These are phyloP conservation scores for Eucalyptus albens DNA, from an alignment of 345 rosid genomes.

Conservation along the genomic window DNA sequence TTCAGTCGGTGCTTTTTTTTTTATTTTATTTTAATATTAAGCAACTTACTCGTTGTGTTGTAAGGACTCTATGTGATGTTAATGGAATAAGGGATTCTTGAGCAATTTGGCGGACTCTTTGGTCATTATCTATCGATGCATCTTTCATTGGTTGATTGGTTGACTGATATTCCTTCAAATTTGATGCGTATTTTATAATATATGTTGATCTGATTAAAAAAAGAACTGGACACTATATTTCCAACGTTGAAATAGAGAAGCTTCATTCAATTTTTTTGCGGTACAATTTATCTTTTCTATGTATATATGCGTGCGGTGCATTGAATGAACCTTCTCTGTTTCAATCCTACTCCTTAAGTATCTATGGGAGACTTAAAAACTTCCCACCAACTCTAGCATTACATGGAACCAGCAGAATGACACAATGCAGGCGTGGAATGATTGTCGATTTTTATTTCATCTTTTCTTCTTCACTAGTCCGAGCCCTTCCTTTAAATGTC, in stretches of 20 bases:
- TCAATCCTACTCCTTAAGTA: not conserved
- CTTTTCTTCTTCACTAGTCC: not conserved
- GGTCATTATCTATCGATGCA: not conserved
- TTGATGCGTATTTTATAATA: not conserved
- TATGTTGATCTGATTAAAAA: not conserved
- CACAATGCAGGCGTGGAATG: not conserved
- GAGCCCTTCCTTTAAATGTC: not conserved
- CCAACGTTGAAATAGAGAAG: not conserved
- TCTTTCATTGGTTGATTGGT: not conserved
- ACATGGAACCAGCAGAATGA: not conserved
- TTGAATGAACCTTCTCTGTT: no score
- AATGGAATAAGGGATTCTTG: not conserved
- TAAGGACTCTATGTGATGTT: not conserved
- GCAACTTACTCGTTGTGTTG: not conserved
- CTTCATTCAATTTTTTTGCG: not conserved
- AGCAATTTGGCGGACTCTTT: not conserved
- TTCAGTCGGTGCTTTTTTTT: not conserved
- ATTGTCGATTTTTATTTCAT: not conserved
- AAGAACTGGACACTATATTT: not conserved
- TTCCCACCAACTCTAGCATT: not conserved
- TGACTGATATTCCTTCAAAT: not conserved
- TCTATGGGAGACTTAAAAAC: not conserved
- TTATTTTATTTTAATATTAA: not conserved
- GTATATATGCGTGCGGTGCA: not conserved
- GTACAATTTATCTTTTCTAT: not conserved